Conservation (phyloP, 495 filamentous ascomycete genomes). For the Penicillium parvum region DNA sequence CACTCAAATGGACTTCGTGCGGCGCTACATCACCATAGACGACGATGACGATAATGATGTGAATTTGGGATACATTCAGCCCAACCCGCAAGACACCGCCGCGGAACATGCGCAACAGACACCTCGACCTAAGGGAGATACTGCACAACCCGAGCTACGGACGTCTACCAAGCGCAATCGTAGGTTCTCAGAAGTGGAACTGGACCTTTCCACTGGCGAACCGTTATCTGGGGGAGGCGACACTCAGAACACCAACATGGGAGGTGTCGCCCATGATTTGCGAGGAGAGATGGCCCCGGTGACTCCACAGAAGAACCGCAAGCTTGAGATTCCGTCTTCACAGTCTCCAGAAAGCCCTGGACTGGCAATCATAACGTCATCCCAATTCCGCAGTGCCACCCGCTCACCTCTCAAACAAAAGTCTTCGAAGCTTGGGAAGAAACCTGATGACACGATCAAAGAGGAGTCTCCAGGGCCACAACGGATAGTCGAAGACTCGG, state of each 20-base stretch:
- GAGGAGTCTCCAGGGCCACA: conserved; percentile 18
- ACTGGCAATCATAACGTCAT: conserved; percentile 36
- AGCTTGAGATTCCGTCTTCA: conserved; percentile 41
- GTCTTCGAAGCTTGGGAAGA: background rate
- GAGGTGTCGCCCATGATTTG: background rate
- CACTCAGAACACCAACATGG: conserved; percentile 7
- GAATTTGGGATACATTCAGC: conserved; percentile 34
- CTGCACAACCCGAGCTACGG: background rate
- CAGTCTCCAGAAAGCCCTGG: conserved; percentile 46
- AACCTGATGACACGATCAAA: conserved; percentile 13
- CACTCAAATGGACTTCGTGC: conserved; percentile 47
- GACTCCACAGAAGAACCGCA: conserved; percentile 34
- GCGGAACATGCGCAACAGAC: background rate
- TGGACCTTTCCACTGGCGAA: conserved; percentile 27
- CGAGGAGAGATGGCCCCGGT: conserved; percentile 7
- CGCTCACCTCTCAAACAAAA: conserved; percentile 26
- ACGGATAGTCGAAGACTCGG: conserved; percentile 2
- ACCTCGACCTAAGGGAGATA: background rate
- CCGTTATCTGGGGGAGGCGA: conserved; percentile 13
- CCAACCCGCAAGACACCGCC: conserved; percentile 13
- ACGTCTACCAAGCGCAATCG: conserved; percentile 10
- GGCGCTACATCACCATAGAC: conserved; percentile 36
- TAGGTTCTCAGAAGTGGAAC: conserved; percentile 14
- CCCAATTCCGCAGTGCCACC: conserved; percentile 33
- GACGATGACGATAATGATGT: conserved; percentile 34